These are phyloP conservation scores for Fragilaria crotonensis DNA, from an alignment of 108 stramenopile species.

Conservation along the genomic window DNA sequence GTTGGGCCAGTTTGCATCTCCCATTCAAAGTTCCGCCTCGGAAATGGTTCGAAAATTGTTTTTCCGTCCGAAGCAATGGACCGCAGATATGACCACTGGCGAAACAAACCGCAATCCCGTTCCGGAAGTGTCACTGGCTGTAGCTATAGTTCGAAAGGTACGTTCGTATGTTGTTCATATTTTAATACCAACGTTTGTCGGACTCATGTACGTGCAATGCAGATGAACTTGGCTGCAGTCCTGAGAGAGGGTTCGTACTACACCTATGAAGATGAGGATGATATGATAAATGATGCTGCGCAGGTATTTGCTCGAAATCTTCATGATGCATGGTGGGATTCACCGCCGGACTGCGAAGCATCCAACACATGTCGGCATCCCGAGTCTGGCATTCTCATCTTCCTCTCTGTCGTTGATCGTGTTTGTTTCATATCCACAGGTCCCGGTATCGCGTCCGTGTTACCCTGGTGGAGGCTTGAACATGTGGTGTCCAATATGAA, in stretches of 20 bases:
- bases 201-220: background rate
- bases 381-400: slow-evolving; percentile 62
- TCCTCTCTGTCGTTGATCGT: slow-evolving; percentile 72
- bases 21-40: no score
- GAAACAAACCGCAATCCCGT: no score
- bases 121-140: slow-evolving; percentile 29
- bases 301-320: slow-evolving; percentile 78
- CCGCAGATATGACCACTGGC: no score
- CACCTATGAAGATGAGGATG: slow-evolving; percentile 81
- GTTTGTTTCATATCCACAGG: slow-evolving; percentile 84
- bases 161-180: no score
- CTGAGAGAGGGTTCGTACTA: slow-evolving; percentile 62
- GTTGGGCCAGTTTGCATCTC: no score
- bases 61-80: no score
- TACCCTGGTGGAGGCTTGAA: slow-evolving; percentile 84
- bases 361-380: background rate
- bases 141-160: slow-evolving; percentile 52
- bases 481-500: slow-evolving; percentile 75
- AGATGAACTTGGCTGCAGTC: slow-evolving; percentile 71
- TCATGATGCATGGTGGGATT: slow-evolving; percentile 63
- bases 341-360: background rate
- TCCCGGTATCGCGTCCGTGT: slow-evolving; percentile 34
- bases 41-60: no score
- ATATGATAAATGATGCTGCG: slow-evolving; percentile 85
- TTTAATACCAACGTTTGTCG: no score